Base-by-base conservation (phyloP, 2,329 filamentous ascomycete genomes). In the Diaporthe longicolla region DNA sequence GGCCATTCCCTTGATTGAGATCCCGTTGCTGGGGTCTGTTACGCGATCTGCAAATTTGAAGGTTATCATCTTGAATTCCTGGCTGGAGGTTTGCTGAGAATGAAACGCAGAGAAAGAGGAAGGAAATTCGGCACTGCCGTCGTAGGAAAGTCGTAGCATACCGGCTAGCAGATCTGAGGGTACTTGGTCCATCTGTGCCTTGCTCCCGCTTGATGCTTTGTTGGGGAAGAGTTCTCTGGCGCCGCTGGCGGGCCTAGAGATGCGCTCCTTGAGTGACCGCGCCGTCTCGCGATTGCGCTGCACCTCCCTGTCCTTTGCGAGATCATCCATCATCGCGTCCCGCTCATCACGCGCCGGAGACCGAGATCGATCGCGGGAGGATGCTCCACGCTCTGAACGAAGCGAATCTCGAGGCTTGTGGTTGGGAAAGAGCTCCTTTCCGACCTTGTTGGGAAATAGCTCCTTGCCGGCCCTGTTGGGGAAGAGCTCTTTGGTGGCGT, bases 401-500 rank as follows among this genome's bases (percentile, higher is more conserved):
- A 75, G 68, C 6, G 68, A n/a, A 50, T 74, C 74, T 78, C 81
- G 37, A 40, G 77, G 58, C 3, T 74, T 71, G 40, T 43, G 40
- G 15, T 43, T 43, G 15, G 40, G 40, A 3, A 43, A 43, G 40
- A 43, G 40, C 40, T 43, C 40, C 40, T 43, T 43, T 1, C 40
- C 40, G 17, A 7, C 40, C 55, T 79, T 81, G 40, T 43, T 43
- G 40, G 40, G 40, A 6, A 43, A 43, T 19, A 43, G 15, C 15
- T 43, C 40, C 40, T 43, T 43, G 40, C 40, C 40, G 17, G 40
- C 40, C 55, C 79, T 81, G 55, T 81, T 82, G 1, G 89, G 87
- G 78, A 95, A 94, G 8, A 95, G 85, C 80, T 95, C 93, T 78
- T 89, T 92, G 69, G 85, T 85, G 17, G 83, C 83, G 76, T 90